Evolutionary conservation across 495 filamentous ascomycete species (phyloP).

Genomic region (Tuber calosporum): DNA sequence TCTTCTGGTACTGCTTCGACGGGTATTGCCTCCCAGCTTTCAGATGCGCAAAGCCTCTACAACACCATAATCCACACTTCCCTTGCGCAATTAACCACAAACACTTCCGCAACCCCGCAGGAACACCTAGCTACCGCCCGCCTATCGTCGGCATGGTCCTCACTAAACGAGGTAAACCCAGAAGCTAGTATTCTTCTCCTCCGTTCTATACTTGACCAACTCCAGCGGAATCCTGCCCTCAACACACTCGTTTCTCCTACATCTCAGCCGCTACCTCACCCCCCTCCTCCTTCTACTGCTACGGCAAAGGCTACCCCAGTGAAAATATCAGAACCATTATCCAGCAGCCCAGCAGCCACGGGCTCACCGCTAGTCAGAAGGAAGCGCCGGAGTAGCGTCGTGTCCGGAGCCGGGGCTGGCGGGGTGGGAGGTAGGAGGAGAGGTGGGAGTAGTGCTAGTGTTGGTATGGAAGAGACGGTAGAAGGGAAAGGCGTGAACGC

Average conservation of each 20-base stretch:
- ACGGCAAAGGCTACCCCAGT: not conserved
- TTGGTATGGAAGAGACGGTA: conserved; percentile 82
- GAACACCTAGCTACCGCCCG: conserved; percentile 54
- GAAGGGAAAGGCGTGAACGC: not conserved
- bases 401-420: conserved; percentile 22
- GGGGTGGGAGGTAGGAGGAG: conserved; percentile 47
- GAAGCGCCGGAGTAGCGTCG: conserved; percentile 8
- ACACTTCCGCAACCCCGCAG: not conserved
- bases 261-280: conserved; percentile 3
- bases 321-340: not conserved
- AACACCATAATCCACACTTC: not conserved
- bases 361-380: conserved; percentile 22
- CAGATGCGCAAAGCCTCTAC: not conserved
- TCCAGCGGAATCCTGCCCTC: conserved; percentile 28
- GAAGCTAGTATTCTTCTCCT: conserved; percentile 84
- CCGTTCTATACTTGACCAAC: conserved; percentile 29
- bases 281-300: not conserved
- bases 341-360: conserved; percentile 21
- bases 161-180: conserved; percentile 77
- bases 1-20: not conserved
- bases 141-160: conserved; percentile 74
- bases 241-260: conserved; percentile 15
- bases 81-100: not conserved
- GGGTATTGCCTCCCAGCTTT: not conserved
- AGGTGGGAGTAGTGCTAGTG: conserved; percentile 46